Conservation (phyloP, 768 basidiomycete species). For the Hortiboletus flavorubellus region DNA sequence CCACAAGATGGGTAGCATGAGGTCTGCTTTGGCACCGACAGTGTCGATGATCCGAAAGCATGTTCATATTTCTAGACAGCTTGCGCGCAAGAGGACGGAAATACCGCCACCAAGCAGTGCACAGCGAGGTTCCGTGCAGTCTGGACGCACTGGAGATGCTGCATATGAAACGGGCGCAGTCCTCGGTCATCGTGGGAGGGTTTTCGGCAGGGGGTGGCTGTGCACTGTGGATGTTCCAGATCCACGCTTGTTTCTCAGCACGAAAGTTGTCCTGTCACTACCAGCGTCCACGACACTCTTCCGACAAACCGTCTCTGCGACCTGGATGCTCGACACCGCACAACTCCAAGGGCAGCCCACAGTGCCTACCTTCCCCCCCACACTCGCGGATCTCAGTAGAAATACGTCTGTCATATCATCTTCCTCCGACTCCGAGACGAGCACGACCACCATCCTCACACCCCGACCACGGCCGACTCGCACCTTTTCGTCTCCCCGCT, state of each 20-base stretch:
- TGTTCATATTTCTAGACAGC: too few relatives aligned
- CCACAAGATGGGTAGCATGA: not conserved
- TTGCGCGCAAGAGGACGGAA: not conserved
- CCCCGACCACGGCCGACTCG: slow-evolving; percentile 55
- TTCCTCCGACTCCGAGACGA: slow-evolving; percentile 53
- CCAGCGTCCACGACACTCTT: not conserved
- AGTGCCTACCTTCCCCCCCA: slow-evolving; percentile 29
- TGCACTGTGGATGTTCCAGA: slow-evolving; percentile 19
- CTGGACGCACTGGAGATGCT: not conserved
- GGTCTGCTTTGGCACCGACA: not conserved
- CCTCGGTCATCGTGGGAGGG: slow-evolving; percentile 3
- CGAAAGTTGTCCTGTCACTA: not conserved
- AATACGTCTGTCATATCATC: slow-evolving; percentile 76
- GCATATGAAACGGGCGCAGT: not conserved
- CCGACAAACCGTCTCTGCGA: not conserved
- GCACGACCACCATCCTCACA: slow-evolving; percentile 38
- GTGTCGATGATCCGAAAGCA: not conserved
- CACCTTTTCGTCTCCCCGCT: slow-evolving; percentile 62
- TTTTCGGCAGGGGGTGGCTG: slow-evolving; percentile 24
- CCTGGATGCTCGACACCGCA: slow-evolving; percentile 8
- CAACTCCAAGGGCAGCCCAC: not conserved
- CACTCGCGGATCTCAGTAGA: slow-evolving; percentile 65
- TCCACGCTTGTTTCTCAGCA: slow-evolving; percentile 14
- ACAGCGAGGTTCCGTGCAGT: not conserved
- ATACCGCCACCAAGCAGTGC: not conserved